Evolutionary conservation across 495 filamentous ascomycete species (phyloP).

Genomic region (Daldinia decipiens): DNA sequence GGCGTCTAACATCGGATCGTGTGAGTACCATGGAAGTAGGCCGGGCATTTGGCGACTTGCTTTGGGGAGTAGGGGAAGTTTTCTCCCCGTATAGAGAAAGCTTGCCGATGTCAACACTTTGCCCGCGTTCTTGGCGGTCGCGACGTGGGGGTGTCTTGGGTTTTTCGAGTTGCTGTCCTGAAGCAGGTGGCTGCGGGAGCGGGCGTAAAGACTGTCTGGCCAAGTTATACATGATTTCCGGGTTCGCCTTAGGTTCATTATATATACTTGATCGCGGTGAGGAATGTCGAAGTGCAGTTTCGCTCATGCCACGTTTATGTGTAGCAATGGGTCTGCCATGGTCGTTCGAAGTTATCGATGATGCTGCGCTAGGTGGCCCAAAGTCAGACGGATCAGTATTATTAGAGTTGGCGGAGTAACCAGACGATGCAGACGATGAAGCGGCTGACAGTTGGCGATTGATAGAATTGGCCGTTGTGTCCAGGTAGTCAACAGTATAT

Average conservation of each 20-base stretch:
- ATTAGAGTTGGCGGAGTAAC: conserved; percentile 73
- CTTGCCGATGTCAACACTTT: conserved; percentile 63
- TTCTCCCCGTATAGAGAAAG: conserved; percentile 53
- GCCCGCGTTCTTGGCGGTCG: conserved; percentile 56
- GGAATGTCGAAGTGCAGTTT: conserved; percentile 56
- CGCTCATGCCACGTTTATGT: conserved; percentile 82
- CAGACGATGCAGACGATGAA: conserved; percentile 77
- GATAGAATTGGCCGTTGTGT: conserved; percentile 53
- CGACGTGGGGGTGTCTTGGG: conserved; percentile 35
- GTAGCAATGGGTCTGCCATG: conserved; percentile 59
- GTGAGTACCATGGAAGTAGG: conserved; percentile 65
- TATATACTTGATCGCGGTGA: conserved; percentile 49
- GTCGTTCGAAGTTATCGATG: conserved; percentile 77
- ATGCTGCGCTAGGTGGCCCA: conserved; percentile 78
- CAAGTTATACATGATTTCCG: conserved; percentile 70
- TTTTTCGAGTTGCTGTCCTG: conserved; percentile 53
- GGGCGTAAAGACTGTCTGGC: conserved; percentile 82
- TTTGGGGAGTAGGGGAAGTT: conserved; percentile 52
- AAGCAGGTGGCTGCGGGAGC: conserved; percentile 72
- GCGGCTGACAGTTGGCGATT: conserved; percentile 80
- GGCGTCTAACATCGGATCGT: conserved; percentile 60
- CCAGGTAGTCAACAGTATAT: conserved; percentile 67
- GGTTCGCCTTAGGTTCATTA: conserved; percentile 56
- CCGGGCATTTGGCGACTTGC: conserved; percentile 56
- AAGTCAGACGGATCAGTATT: conserved; percentile 65